Base-by-base conservation (phyloP, 2,329 filamentous ascomycete species). In the Mycosphaerelloides madeirae region DNA sequence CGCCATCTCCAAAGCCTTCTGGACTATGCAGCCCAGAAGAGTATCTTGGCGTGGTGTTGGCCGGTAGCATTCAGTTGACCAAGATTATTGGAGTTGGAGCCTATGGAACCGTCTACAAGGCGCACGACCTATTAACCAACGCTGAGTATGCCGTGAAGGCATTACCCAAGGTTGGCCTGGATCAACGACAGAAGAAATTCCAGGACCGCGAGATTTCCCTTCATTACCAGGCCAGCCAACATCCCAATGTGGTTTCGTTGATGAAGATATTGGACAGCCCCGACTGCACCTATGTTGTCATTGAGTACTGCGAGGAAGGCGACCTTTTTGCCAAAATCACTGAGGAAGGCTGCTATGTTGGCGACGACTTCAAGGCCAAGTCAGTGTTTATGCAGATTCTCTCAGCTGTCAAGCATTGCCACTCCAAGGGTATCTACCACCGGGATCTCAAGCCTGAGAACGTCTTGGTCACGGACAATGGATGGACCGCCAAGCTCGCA, bases 371-470 rank as follows among this genome's bases (percentile, higher is more conserved):
- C 61, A 78, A 95, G 65, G 86, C 85, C 75, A 88, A 84, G 73
- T 80, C 80, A 56, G 84, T 89, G 45, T 97, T 97, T 68, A 80
- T 97, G 52, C 93, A 98, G 70, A 87, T 98, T 62, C 71, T 98
- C 77, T 87, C 96, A 76, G 93, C 93, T 68, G 91, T 97, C 54
- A 85, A 93, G 65, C 87, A 90, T 71, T 97, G 93, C 78, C 93
- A 98, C 70, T 81, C 80, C 56, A 73, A 89, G 61, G 89, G 90
- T 62, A 95, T 98, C 65, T 98, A 95, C 76, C 93, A 98, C 70
- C 79, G 93, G 69, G 93, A 98, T 68, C 76, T 98, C 52, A 98
- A 98, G 77, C 93, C 93, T 48, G 93, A 98, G 75, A 98, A 98
- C 69, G 88, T 98, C 56, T 74, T 98, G 63, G 91, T 98, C 45